A percentile compares a stretch with the other conserved stretches of the same genome.
Evolutionary conservation across 768 basidiomycete genomes (phyloP).

Genomic region (Hygrophoropsis aurantiaca): DNA sequence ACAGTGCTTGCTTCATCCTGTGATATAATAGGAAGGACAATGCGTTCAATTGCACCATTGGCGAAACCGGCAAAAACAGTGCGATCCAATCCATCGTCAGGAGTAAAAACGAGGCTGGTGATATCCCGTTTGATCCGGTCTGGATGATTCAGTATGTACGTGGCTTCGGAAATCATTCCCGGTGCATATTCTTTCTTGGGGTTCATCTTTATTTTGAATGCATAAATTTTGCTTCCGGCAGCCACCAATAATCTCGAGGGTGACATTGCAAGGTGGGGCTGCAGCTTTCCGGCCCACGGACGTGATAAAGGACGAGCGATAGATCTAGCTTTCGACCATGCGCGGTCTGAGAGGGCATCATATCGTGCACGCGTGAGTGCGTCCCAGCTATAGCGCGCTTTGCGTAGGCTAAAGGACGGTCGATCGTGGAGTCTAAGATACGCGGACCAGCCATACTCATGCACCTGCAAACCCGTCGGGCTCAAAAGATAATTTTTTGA

Average conservation of each 20-base stretch:
- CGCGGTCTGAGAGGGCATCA: slow-evolving; percentile 48
- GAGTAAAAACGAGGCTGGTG: slow-evolving; percentile 51
- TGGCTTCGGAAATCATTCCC: slow-evolving; percentile 46
- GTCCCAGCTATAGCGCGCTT: slow-evolving; percentile 44
- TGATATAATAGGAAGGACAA: slow-evolving; percentile 31
- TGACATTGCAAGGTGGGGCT: slow-evolving; percentile 57
- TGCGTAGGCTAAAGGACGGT: slow-evolving; percentile 51
- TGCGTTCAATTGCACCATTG: slow-evolving; percentile 55
- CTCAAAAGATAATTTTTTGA: too few relatives aligned
- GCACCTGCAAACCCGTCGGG: slow-evolving; percentile 52
- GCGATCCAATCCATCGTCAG: slow-evolving; percentile 42
- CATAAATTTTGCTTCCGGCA: slow-evolving; percentile 56
- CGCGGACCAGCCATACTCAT: slow-evolving; percentile 57
- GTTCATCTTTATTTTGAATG: slow-evolving; percentile 47
- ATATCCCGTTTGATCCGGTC: slow-evolving; percentile 42
- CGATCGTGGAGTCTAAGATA: slow-evolving; percentile 53
- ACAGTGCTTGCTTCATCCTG: slow-evolving; percentile 5
- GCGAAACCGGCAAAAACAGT: slow-evolving; percentile 57
- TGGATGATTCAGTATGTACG: slow-evolving; percentile 36
- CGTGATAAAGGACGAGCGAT: slow-evolving; percentile 64
- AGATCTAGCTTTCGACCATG: slow-evolving; percentile 53
- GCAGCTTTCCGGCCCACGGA: slow-evolving; percentile 56
- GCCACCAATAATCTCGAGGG: slow-evolving; percentile 57
- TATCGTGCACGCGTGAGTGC: slow-evolving; percentile 46
- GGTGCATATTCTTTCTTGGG: slow-evolving; percentile 36